Base-by-base conservation (phyloP, 345 rosid genomes). In the Hibiscus tridactylites region DNA sequence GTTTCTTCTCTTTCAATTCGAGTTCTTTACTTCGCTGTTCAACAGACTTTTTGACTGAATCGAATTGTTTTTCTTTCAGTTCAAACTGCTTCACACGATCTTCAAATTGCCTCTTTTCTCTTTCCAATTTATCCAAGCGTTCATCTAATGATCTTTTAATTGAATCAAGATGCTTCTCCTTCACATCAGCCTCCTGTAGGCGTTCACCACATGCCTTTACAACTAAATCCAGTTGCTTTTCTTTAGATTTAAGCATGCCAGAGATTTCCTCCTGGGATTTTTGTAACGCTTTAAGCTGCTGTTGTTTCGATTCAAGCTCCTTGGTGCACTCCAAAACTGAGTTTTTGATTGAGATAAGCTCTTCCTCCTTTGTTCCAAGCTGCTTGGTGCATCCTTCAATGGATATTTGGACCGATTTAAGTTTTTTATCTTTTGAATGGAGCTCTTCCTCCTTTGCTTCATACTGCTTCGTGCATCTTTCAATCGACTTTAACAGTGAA, bases 31-130 rank as follows among this genome's bases (percentile, higher is more conserved):
- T 35, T 39, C 13, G 19, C 12, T 77, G 64, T 28, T 80, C 75
- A 13, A 65, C 37, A n/a, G 73, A 71, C 58, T 52, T 65, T 57
- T 24, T 49, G n/a, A 59, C 9, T 7, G 61, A 47, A 50, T 21
- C 42, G 28, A 66, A 44, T 29, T 62, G 31, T 65, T 33, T 75
- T 73, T 71, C 78, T 65, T 68, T 79, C 61, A 47, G 54, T 52
- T 85, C 82, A 42, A 77, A 62, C 46, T 85, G 80, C 66, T 53
- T 80, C 21, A 21, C n/a, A 26, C 29, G 46, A 65, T 53, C 73
- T 15, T 65, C 59, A 21, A 76, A 42, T 19, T 56, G 31, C 52
- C 17, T 42, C 52, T 37, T 24, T 42, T 56, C 50, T 19, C 19
- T 21, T 33, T 42, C 63, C 13, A 54, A 21, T 56, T 56, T 15